phyloP scores from a whole-genome alignment of 2,329 filamentous ascomycete species.

The Xylaria sp. region DNA sequence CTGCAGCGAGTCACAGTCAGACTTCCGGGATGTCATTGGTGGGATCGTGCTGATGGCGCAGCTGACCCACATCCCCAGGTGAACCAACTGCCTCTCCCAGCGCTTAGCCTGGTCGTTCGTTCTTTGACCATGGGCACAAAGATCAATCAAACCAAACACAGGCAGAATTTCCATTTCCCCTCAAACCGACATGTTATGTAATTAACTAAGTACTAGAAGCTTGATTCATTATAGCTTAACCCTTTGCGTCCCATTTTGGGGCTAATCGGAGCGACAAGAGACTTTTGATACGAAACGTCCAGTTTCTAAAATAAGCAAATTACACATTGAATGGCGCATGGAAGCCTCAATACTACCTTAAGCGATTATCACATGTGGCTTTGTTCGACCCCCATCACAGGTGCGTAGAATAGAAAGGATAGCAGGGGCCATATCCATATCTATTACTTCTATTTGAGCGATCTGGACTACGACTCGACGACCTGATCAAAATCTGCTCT shows the following conservation, averaged over 20 bases:
- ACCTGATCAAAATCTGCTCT: neutral
- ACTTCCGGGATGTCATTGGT: conserved; percentile 14
- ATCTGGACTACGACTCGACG: neutral
- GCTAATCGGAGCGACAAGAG: neutral
- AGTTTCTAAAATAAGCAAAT: neutral
- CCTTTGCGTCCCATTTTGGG: neutral
- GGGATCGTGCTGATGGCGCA: neutral
- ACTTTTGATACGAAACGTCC: neutral
- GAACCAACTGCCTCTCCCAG: neutral
- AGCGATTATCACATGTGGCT: neutral
- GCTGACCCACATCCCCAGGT: neutral
- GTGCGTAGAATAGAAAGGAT: neutral
- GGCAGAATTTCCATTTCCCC: neutral
- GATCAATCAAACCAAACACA: neutral
- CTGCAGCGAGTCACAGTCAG: conserved; percentile 9
- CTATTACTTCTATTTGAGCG: neutral
- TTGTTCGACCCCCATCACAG: neutral
- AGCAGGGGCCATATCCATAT: neutral
- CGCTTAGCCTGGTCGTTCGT: conserved; percentile 1
- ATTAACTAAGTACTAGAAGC: neutral
- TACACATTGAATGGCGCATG: neutral
- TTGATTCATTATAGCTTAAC: neutral
- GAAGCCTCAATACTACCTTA: neutral
- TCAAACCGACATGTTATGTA: too few species aligned
- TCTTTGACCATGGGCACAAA: neutral